Percentiles rank a stretch among this genome's conserved stretches.
phyloP scores from a whole-genome alignment of 2,329 filamentous ascomycete species.

The Colletotrichum somersetense region DNA sequence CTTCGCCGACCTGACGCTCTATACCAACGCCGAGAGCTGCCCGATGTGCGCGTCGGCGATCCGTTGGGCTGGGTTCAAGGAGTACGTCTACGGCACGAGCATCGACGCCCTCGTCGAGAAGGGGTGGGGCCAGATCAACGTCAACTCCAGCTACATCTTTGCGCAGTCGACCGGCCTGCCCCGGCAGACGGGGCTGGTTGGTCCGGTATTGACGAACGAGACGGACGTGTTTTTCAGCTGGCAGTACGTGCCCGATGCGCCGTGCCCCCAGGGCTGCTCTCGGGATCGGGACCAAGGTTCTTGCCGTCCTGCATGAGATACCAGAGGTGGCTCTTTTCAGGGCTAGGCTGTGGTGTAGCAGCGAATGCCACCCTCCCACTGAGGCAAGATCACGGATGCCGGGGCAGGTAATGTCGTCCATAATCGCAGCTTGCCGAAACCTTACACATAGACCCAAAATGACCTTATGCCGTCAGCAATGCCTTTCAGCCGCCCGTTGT shows the following conservation, averaged over 20 bases:
- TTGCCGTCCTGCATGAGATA: constrained; percentile 20
- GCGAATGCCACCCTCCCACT: neutral
- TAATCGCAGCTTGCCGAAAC: neutral
- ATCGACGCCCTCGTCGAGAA: constrained; percentile 59
- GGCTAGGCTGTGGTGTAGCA: neutral
- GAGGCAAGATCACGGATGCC: neutral
- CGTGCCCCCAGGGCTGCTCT: constrained; percentile 36
- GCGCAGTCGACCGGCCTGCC: constrained; percentile 54
- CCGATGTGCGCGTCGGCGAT: constrained; percentile 70
- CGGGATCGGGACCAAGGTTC: constrained; percentile 6
- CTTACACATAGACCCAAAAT: neutral
- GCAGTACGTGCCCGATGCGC: constrained; percentile 59
- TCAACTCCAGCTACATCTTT: constrained; percentile 62
- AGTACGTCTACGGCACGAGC: constrained; percentile 67
- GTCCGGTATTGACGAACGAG: constrained; percentile 62
- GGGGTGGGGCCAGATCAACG: constrained; percentile 65
- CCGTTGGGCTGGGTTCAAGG: constrained; percentile 66
- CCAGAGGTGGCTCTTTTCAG: too few species aligned
- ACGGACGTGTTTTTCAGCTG: constrained; percentile 66
- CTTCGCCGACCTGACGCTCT: constrained; percentile 62
- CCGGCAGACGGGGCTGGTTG: constrained; percentile 55
- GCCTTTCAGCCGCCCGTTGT: neutral
- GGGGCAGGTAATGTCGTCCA: neutral
- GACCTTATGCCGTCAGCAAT: neutral
- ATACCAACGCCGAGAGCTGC: constrained; percentile 70